These are phyloP conservation scores for Pyricularia sp. DNA, from an alignment of 2,329 filamentous ascomycete species.

Conservation along the genomic window DNA sequence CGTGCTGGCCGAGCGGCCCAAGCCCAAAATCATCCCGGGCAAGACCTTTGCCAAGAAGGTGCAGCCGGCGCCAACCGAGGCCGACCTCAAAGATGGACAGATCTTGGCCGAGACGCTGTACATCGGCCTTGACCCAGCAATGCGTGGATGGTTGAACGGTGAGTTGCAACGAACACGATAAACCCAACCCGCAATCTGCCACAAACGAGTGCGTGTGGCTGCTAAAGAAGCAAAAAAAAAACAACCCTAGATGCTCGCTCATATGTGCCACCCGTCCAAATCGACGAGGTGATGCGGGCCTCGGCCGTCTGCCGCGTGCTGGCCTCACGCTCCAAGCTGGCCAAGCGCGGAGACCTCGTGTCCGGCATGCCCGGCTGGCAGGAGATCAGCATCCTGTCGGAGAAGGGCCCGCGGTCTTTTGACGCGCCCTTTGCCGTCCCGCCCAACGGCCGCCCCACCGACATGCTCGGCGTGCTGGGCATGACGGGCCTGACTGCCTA, in stretches of 20 bases:
- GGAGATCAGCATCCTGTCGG: conserved; percentile 43
- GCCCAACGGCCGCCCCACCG: conserved; percentile 25
- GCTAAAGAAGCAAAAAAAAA: neutral
- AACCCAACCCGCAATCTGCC: neutral
- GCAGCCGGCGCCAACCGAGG: conserved; percentile 37
- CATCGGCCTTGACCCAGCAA: conserved; percentile 52
- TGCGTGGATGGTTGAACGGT: conserved; percentile 52
- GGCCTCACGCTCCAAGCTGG: conserved; percentile 35
- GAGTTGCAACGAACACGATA: neutral
- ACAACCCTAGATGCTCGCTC: conserved; percentile 18
- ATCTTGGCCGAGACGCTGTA: conserved; percentile 41
- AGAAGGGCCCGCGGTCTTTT: conserved; percentile 17
- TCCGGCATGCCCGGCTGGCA: conserved; percentile 44
- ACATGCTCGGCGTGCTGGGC: conserved; percentile 43
- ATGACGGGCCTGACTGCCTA: conserved; percentile 57
- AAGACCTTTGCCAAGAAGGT: conserved; percentile 51
- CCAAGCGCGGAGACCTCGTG: conserved; percentile 41
- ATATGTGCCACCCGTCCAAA: conserved; percentile 51
- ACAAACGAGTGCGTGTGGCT: too few species aligned
- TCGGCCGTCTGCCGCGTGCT: conserved; percentile 40
- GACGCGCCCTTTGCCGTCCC: conserved; percentile 18
- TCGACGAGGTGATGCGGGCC: conserved; percentile 52
- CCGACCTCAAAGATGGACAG: conserved; percentile 40
- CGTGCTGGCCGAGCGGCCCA: conserved; percentile 56
- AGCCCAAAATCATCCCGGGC: conserved; percentile 49